Evolutionary conservation across 2,329 filamentous ascomycete species (phyloP).

Genomic region (Ampelomyces quisqualis): DNA sequence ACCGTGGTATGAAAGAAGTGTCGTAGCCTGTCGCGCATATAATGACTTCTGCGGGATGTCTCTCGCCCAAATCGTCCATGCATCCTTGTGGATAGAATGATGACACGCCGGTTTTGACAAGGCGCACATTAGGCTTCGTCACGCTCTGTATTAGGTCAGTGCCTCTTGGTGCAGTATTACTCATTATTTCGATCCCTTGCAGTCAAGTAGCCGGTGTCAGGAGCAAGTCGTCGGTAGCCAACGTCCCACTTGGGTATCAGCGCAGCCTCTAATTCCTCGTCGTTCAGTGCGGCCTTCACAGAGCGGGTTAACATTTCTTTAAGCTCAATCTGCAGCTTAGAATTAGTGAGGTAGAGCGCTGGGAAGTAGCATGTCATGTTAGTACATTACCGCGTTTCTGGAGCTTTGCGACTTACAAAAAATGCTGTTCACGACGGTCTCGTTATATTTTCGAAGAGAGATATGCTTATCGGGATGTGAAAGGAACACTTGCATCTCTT

Average conservation of each 20-base stretch:
- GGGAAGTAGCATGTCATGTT: neutral
- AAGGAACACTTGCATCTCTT: neutral
- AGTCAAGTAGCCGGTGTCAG: neutral
- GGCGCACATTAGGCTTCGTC: neutral
- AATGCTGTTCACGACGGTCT: neutral
- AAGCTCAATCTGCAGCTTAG: neutral
- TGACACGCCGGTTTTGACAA: neutral
- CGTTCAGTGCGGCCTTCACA: neutral
- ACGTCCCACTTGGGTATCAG: slow-evolving; percentile 1
- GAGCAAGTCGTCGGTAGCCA: slow-evolving; percentile 1
- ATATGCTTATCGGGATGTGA: neutral
- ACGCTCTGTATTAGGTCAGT: neutral
- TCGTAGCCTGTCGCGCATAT: neutral
- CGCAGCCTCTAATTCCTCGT: neutral
- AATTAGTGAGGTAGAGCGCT: neutral
- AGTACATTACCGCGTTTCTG: neutral
- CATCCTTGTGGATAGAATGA: neutral
- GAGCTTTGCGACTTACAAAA: neutral
- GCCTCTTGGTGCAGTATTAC: neutral
- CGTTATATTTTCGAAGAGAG: neutral
- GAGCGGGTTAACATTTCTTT: neutral
- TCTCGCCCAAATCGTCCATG: neutral
- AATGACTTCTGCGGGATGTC: slow-evolving; percentile 1
- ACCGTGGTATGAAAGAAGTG: neutral
- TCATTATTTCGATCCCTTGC: too few species aligned